Evolutionary conservation across 768 basidiomycete species (phyloP).

Genomic region (Favolaschia claudopus): DNA sequence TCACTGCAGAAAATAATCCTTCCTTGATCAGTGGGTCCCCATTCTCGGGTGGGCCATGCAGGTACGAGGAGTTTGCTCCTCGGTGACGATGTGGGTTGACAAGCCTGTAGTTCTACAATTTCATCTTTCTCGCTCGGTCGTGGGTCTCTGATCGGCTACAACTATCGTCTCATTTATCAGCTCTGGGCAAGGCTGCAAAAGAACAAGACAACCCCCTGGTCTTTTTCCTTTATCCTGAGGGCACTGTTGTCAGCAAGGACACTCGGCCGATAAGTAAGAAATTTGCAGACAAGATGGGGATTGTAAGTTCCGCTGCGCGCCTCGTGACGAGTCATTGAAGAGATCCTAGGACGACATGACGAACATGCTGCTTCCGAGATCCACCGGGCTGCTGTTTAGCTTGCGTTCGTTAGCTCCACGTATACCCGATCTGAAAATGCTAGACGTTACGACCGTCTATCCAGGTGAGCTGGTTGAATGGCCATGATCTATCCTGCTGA

Average conservation of each 20-base stretch:
- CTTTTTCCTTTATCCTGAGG: slow-evolving; percentile 93
- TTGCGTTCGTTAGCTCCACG: slow-evolving; percentile 82
- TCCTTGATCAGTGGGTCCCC: slow-evolving; percentile 62
- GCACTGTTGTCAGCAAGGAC: slow-evolving; percentile 88
- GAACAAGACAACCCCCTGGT: slow-evolving; percentile 74
- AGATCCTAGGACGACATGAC: slow-evolving; percentile 79
- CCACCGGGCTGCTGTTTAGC: slow-evolving; percentile 89
- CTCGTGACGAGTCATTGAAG: background rate
- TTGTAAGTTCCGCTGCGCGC: slow-evolving; percentile 63
- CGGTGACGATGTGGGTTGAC: too few relatives aligned
- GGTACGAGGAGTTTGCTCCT: too few relatives aligned
- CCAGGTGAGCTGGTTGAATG: slow-evolving; percentile 62
- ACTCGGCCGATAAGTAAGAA: slow-evolving; percentile 87
- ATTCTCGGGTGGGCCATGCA: slow-evolving; percentile 96
- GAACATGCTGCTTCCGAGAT: slow-evolving; percentile 88
- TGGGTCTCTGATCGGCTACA: slow-evolving; percentile 86
- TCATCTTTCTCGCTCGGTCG: slow-evolving; percentile 91
- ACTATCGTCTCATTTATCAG: slow-evolving; percentile 69
- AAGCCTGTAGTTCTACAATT: slow-evolving; percentile 90
- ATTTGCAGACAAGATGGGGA: slow-evolving; percentile 87
- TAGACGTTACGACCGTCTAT: slow-evolving; percentile 94
- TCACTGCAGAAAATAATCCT: background rate
- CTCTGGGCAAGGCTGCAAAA: slow-evolving; percentile 75
- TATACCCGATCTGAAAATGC: slow-evolving; percentile 75
- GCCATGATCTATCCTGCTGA: slow-evolving; percentile 19